These are phyloP conservation scores for Suillus ampliporus DNA, from an alignment of 768 basidiomycete genomes.

Conservation along the genomic window DNA sequence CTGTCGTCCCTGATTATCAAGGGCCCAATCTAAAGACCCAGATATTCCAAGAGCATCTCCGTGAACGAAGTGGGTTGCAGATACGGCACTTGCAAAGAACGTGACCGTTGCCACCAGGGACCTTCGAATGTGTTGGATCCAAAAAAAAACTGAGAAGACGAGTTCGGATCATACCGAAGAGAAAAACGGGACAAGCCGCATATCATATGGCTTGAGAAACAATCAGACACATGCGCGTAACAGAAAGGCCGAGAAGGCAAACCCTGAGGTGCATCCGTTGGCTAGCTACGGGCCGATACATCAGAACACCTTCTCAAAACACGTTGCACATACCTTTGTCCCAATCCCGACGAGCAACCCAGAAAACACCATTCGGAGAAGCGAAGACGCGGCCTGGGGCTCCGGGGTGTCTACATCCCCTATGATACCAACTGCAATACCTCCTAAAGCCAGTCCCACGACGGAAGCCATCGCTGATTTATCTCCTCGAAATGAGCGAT, in stretches of 20 bases:
- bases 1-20: conserved; percentile 40
- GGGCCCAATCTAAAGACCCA: conserved; percentile 45
- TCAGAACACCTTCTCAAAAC: conserved; percentile 1
- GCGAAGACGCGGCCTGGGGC: conserved; percentile 26
- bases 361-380: conserved; percentile 45
- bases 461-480: conserved; percentile 48
- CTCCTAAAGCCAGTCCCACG: conserved; percentile 55
- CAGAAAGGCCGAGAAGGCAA: conserved; percentile 11
- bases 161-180: conserved; percentile 44
- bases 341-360: conserved; percentile 65
- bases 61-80: conserved; percentile 50
- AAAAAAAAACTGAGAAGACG: conserved; percentile 1
- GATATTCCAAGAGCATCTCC: conserved; percentile 35
- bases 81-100: conserved; percentile 55
- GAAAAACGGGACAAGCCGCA: conserved; percentile 63
- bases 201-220: conserved; percentile 60
- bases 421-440: conserved; percentile 47
- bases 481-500: conserved; percentile 52
- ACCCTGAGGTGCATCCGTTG: conserved; percentile 74
- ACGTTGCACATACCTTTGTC: conserved; percentile 49
- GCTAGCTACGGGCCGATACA: conserved; percentile 44
- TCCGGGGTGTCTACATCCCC: conserved; percentile 37
- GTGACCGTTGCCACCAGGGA: conserved; percentile 60
- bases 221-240: conserved; percentile 4
- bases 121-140: conserved; percentile 35